Base-by-base conservation (phyloP, 2,329 filamentous ascomycete species). In the Botrytis fabae region DNA sequence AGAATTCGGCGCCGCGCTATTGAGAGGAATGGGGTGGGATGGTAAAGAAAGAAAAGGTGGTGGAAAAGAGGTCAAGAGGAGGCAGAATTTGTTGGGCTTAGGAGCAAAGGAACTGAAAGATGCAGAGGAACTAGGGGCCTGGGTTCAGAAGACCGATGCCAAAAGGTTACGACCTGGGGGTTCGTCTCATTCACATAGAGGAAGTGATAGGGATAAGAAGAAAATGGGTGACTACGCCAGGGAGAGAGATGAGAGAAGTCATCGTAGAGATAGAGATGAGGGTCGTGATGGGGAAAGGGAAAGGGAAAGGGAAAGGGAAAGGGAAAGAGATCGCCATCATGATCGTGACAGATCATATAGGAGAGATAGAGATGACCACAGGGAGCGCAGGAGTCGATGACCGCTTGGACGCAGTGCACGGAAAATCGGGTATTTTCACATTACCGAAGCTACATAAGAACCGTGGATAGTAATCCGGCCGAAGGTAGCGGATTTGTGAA, bases 11-110 rank as follows among this genome's bases (percentile, higher is more conserved):
- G 92, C 94, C 28, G 94, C 95, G 0, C 86, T 98, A 76, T 86
- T 99, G 51, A 90, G 95, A 46, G 94, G 95, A 16, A 98, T 98
- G 93, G 96, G 96, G 14, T 98, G 95, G 95, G 94, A 98, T 91
- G 83, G 82, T 79, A 75, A 88, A 90, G 71, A 84, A 86, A 75
- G 83, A 85, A 64, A 86, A 85, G 85, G 83, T 63, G 81, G 83
- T 9, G 92, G 92, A 51, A 91, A 89, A 75, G 84, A 90, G 28
- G 85, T 90, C 22, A 91, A 92, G 80, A 87, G 90, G 69, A 89
- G 95, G 68, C 91, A 94, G 25, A 94, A 94, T 73, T 87, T 97
- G 72, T 85, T 98, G 16, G 96, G 96, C 0, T 91, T 98, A 12
- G 96, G 95, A 5, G 95, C 95, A 18, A 97, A 95, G 80, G 90